Evolutionary conservation across 768 basidiomycete genomes (phyloP).

Genomic region (Phaeolepiota aurea): DNA sequence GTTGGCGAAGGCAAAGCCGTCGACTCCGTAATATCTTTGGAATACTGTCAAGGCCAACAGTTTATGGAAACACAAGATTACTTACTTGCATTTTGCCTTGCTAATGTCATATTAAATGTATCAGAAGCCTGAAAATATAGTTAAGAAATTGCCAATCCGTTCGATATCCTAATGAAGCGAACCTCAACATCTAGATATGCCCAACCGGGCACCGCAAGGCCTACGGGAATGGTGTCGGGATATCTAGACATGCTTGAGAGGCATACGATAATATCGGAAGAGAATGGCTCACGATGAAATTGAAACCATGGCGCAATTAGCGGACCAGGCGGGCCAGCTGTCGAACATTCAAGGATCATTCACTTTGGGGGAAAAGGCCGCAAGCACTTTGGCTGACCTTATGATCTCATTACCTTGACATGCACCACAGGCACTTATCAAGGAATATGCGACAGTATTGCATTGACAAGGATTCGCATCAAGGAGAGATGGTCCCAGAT

Average conservation of each 20-base stretch:
- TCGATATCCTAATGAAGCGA: constrained; percentile 2
- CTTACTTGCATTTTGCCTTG: constrained; percentile 20
- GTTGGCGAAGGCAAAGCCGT: neutral
- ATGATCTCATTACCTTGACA: constrained; percentile 41
- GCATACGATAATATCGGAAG: neutral
- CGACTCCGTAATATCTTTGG: too few species aligned
- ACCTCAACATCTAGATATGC: constrained; percentile 50
- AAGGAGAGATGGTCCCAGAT: constrained; percentile 29
- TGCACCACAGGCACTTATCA: constrained; percentile 48
- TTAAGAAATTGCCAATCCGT: too few species aligned
- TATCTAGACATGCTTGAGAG: constrained; percentile 22
- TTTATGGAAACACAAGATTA: neutral
- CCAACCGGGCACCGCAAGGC: constrained; percentile 50
- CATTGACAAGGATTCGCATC: constrained; percentile 39
- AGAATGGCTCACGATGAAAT: constrained; percentile 13
- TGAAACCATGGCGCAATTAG: constrained; percentile 34
- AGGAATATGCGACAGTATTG: constrained; percentile 45
- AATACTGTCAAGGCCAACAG: neutral
- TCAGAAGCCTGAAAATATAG: neutral
- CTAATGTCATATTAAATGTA: constrained; percentile 8
- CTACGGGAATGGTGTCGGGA: constrained; percentile 36
- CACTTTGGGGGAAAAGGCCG: constrained; percentile 1
- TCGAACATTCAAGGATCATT: neutral
- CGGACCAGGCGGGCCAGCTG: constrained; percentile 46
- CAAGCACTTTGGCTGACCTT: constrained; percentile 7